Percentiles rank a stretch among this genome's conserved stretches.
Evolutionary conservation across 2,329 filamentous ascomycete genomes (phyloP).

Genomic region (Penicillium sp.): DNA sequence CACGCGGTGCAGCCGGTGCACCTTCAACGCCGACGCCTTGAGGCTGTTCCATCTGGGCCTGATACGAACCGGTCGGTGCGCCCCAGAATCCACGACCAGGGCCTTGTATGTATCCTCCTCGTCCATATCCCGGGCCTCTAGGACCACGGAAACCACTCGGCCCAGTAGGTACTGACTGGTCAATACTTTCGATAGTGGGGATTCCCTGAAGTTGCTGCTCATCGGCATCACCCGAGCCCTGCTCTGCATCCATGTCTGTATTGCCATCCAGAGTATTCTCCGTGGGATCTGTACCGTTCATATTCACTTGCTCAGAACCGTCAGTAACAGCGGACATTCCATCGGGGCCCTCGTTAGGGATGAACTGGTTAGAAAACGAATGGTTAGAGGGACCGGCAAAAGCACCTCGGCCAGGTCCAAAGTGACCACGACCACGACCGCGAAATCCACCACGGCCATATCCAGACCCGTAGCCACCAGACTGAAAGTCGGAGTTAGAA

Average conservation of each 20-base stretch:
- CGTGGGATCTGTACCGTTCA: slow-evolving; percentile 8
- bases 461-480: slow-evolving; percentile 70
- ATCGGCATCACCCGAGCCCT: slow-evolving; percentile 4
- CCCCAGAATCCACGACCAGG: slow-evolving; percentile 37
- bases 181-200: slow-evolving; percentile 25
- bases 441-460: slow-evolving; percentile 58
- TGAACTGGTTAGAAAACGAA: slow-evolving; percentile 30
- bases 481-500: slow-evolving; percentile 62
- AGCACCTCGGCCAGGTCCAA: slow-evolving; percentile 37
- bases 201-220: slow-evolving; percentile 20
- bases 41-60: slow-evolving; percentile 33
- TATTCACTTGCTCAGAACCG: slow-evolving; percentile 27
- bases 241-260: slow-evolving; percentile 8
- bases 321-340: slow-evolving; percentile 35
- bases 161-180: slow-evolving; percentile 18
- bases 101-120: slow-evolving; percentile 45
- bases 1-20: slow-evolving; percentile 88
- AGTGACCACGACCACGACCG: slow-evolving; percentile 60
- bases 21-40: slow-evolving; percentile 57
- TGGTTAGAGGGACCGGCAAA: slow-evolving; percentile 38
- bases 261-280: slow-evolving; percentile 15
- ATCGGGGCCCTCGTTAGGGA: slow-evolving; percentile 16
- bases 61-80: slow-evolving; percentile 26
- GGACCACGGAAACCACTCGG: slow-evolving; percentile 25
- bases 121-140: slow-evolving; percentile 34